These are phyloP conservation scores for Penicillium soppii DNA, from an alignment of 495 filamentous ascomycete species.

Conservation along the genomic window DNA sequence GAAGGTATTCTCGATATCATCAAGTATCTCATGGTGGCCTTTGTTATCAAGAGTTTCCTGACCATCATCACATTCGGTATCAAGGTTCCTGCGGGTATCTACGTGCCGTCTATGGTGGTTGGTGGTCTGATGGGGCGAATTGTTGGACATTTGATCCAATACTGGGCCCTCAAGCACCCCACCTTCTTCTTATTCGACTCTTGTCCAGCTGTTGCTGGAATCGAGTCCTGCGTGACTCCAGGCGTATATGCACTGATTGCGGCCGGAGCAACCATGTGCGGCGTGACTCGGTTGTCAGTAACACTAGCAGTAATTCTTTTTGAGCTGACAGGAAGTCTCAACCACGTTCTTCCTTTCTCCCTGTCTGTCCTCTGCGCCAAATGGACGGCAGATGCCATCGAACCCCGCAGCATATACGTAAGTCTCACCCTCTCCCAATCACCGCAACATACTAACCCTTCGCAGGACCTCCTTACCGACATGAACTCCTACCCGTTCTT, in stretches of 20 bases:
- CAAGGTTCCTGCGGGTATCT: conserved; percentile 95
- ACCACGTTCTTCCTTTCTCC: conserved; percentile 95
- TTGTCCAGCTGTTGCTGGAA: conserved; percentile 66
- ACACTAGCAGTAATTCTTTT: conserved; percentile 95
- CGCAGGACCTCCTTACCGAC: conserved; percentile 82
- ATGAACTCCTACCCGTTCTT: conserved; percentile 97
- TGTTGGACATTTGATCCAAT: conserved; percentile 85
- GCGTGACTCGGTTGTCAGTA: conserved; percentile 90
- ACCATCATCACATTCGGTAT: conserved; percentile 90
- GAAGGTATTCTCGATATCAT: conserved; percentile 75
- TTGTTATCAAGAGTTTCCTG: conserved; percentile 84
- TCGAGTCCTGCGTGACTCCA: conserved; percentile 85
- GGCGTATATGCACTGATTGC: conserved; percentile 95
- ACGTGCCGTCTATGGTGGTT: conserved; percentile 97
- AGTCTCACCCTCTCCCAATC: conserved; percentile 15
- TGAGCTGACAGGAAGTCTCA: conserved; percentile 88
- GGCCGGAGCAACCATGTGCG: conserved; percentile 96
- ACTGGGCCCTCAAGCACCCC: conserved; percentile 71
- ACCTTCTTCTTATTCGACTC: conserved; percentile 67
- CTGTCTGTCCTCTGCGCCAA: conserved; percentile 89
- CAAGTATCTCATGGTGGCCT: conserved; percentile 67
- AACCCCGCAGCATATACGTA: conserved; percentile 92
- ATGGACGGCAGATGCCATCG: conserved; percentile 96
- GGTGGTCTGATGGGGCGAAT: conserved; percentile 90
- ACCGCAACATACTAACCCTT: conserved; percentile 17